These are phyloP conservation scores for Taiwanofungus camphoratus DNA, from an alignment of 1,284 basidiomycete genomes.

Conservation along the genomic window DNA sequence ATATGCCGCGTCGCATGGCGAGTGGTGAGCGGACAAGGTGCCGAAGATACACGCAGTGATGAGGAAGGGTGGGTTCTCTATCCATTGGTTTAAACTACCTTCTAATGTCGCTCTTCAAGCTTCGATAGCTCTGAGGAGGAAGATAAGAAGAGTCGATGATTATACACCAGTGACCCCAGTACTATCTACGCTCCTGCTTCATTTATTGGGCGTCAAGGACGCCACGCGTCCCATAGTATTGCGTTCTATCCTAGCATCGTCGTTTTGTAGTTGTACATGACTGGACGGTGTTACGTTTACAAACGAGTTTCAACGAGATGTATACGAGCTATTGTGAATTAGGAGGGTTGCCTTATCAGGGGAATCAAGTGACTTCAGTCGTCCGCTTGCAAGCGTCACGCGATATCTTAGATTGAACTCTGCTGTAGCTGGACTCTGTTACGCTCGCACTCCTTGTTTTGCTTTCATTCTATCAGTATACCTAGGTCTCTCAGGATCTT, in stretches of 20 bases:
- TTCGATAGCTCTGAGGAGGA: slow-evolving; percentile 9
- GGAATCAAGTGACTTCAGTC: slow-evolving; percentile 25
- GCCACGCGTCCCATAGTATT: no score
- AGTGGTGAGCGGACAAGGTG: slow-evolving; percentile 73
- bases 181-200: background rate
- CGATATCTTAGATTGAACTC: no score
- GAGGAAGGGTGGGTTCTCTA: slow-evolving; percentile 57
- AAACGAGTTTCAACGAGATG: no score
- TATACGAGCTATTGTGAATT: background rate
- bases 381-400: slow-evolving; percentile 1
- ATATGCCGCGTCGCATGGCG: slow-evolving; percentile 78
- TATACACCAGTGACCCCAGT: background rate
- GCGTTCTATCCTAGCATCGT: no score
- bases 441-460: slow-evolving; percentile 9
- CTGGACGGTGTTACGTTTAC: no score
- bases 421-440: no score
- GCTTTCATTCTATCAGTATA: slow-evolving; percentile 2
- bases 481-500: slow-evolving; percentile 1
- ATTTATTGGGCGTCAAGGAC: background rate
- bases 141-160: slow-evolving; percentile 20
- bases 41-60: slow-evolving; percentile 84
- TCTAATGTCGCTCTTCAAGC: background rate
- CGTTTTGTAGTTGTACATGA: no score
- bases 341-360: slow-evolving; percentile 27
- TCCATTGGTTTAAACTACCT: background rate